Base-by-base conservation (phyloP, 441 rosid species). In the Brassica hybrid region DNA sequence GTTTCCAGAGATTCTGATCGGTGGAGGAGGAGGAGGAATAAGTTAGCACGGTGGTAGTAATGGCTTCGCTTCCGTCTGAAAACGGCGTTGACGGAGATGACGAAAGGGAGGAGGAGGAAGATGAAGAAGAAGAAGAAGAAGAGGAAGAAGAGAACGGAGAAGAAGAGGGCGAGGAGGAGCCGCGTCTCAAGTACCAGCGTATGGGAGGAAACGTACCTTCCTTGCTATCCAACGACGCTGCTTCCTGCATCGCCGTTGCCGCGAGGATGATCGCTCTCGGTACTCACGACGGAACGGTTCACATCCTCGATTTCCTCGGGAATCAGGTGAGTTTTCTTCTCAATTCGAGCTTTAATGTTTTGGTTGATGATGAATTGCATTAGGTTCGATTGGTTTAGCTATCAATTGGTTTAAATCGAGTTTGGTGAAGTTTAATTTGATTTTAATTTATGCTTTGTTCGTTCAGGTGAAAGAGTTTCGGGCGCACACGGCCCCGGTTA, bases 251-350 rank as follows among this genome's bases (percentile, higher is more conserved):
- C 74, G 88, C 98, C n/a, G 93, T 94, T 3, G 97, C 98, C 2
- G 97, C 92, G 74, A 87, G 98, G 50, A 91, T 96, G 98, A 92
- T 96, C 85, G 98, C 98, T 10, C 97, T 96, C 56, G 99, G 99
- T 21, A 92, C 98, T 2, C 92, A 88, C 57, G 97, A 81, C 45
- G 99, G 99, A 17, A 82, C 91, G 19, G 92, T 96, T 7, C 97
- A 91, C 80, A 94, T 96, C 77, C 98, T 96, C 70, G 99, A 96
- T 87, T 94, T 96, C 69, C 85, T 94, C 18, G 99, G 99, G 12
- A 94, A 96, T 82, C 98, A 94, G 98, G 99, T 83, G 6, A 67
- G 81, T 69, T 9, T 14, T 14, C 7, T 2, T 6, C 4, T 74
- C 4, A 67, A n/a, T 36, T 1, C 8, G 1, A 1, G 9, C 2